phyloP scores from a whole-genome alignment of 23 red algal genomes.

The Porphyridium purpureum region DNA sequence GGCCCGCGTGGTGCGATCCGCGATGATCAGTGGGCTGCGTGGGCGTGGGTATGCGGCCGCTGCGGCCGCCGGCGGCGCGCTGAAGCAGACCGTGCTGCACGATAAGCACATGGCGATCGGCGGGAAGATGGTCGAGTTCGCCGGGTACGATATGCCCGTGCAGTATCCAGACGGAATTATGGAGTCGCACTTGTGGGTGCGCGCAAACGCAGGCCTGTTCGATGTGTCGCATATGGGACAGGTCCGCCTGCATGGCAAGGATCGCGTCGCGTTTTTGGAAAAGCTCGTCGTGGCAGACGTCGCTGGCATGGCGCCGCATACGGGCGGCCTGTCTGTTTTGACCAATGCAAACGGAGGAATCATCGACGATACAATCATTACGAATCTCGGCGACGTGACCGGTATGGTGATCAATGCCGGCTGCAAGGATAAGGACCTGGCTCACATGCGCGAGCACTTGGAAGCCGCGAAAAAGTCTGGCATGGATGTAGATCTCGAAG shows the following conservation, averaged over 20 bases:
- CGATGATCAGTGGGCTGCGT: too few species aligned
- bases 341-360: constrained; percentile 74
- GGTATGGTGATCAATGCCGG: constrained; percentile 94
- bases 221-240: constrained; percentile 99
- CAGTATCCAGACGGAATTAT: constrained; percentile 91
- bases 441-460: constrained; percentile 56
- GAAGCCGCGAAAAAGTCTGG: constrained; percentile 13
- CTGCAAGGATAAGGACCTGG: constrained; percentile 91
- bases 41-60: constrained; percentile 11
- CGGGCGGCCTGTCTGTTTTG: constrained; percentile 59
- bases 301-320: constrained; percentile 7
- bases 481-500: constrained; percentile 75
- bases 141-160: constrained; percentile 80
- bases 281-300: constrained; percentile 69
- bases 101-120: constrained; percentile 55
- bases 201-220: constrained; percentile 75
- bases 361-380: constrained; percentile 93
- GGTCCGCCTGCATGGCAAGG: constrained; percentile 63
- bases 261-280: constrained; percentile 60
- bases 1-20: too few species aligned
- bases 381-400: constrained; percentile 44
- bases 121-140: constrained; percentile 93
- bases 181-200: constrained; percentile 74
- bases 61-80: constrained; percentile 24
- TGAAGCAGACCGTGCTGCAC: constrained; percentile 84